Conservation (phyloP, 495 filamentous ascomycete species). For the Pseudoneurospora amorphoporcata region DNA sequence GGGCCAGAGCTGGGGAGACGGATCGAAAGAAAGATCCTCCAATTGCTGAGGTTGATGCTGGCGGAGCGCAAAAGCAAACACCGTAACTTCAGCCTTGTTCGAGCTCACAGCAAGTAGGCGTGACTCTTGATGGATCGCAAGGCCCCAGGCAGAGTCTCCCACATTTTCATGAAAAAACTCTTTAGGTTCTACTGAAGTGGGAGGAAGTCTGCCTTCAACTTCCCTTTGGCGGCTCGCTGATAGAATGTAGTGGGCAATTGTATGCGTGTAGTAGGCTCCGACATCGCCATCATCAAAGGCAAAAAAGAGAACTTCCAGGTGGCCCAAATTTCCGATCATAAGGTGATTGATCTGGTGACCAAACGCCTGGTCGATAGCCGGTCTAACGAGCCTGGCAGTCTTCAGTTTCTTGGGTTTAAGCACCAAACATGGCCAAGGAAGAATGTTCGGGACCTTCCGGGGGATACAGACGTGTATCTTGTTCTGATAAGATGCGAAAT, state of each 20-base stretch:
- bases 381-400: constrained; percentile 27
- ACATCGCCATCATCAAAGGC: constrained; percentile 86
- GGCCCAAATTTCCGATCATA: constrained; percentile 67
- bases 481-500: constrained; percentile 65
- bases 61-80: constrained; percentile 65
- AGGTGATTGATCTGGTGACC: constrained; percentile 74
- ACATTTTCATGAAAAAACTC: constrained; percentile 71
- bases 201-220: neutral
- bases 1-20: constrained; percentile 6
- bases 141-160: constrained; percentile 71
- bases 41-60: constrained; percentile 13
- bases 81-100: constrained; percentile 55
- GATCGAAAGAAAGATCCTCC: neutral
- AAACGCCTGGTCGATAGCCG: constrained; percentile 43
- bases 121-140: constrained; percentile 71
- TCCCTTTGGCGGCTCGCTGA: neutral
- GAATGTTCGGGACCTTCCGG: constrained; percentile 48
- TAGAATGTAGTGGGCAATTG: constrained; percentile 22
- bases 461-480: constrained; percentile 70
- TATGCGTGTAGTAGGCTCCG: constrained; percentile 60
- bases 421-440: constrained; percentile 50
- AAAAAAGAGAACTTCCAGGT: constrained; percentile 66
- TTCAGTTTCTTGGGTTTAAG: constrained; percentile 51
- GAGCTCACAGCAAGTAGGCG: constrained; percentile 72
- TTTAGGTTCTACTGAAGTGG: constrained; percentile 7